Conservation (phyloP, 768 basidiomycete species). For the Holtermannia corniformis region DNA sequence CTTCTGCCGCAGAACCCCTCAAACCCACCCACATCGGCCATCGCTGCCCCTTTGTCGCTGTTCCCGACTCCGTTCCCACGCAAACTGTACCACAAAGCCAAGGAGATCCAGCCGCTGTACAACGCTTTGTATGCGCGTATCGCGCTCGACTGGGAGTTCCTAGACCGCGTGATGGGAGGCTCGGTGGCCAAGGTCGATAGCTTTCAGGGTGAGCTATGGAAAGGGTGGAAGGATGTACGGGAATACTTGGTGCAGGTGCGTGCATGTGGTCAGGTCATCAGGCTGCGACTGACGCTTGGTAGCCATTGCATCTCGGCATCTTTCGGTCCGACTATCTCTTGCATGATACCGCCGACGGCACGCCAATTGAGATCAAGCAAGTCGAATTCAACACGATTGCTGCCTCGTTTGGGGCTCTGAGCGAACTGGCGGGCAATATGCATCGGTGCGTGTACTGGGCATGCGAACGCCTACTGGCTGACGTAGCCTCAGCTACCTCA, state of each 20-base stretch:
- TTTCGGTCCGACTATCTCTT: constrained; percentile 93
- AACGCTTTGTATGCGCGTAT: constrained; percentile 78
- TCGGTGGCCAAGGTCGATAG: constrained; percentile 75
- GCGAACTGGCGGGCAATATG: constrained; percentile 46
- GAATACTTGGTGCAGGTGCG: constrained; percentile 55
- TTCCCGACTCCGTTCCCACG: constrained; percentile 81
- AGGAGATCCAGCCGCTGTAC: constrained; percentile 62
- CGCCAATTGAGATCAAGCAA: constrained; percentile 58
- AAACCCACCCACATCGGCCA: constrained; percentile 50
- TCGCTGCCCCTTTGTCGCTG: constrained; percentile 82
- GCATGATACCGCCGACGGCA: constrained; percentile 46
- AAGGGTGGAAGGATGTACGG: constrained; percentile 66
- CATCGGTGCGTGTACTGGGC: constrained; percentile 54
- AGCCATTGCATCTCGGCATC: constrained; percentile 79
- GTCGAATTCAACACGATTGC: constrained; percentile 99
- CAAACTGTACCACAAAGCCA: constrained; percentile 56
- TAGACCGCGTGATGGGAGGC: constrained; percentile 76
- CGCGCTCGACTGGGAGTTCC: constrained; percentile 65
- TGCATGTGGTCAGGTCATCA: neutral
- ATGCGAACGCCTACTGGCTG: neutral
- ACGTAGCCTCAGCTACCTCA: constrained; percentile 54
- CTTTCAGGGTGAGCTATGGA: constrained; percentile 79
- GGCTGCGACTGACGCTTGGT: neutral
- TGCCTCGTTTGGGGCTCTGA: constrained; percentile 73
- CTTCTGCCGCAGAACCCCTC: constrained; percentile 47